Base-by-base conservation (phyloP, 2,329 filamentous ascomycete genomes). In the Eurotiales sp. region DNA sequence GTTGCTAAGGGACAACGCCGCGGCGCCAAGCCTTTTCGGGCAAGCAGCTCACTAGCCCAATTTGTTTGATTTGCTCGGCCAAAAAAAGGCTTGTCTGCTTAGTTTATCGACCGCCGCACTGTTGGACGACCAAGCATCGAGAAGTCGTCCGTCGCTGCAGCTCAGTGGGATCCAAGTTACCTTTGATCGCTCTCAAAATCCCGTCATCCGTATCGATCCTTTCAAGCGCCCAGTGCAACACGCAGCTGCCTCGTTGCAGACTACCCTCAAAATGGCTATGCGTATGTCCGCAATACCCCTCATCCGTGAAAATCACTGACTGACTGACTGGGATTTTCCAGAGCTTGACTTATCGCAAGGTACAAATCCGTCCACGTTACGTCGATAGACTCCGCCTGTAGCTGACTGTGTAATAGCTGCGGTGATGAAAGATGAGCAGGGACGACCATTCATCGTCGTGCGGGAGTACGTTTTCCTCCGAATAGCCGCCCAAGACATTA, bases 401-500 rank as follows among this genome's bases (percentile, higher is more conserved):
- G 34, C 47, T 50, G 12, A 50, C 2, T 11, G 6, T 8, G 22
- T 25, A 52, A 62, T 58, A 83, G 83, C 83, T 64, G 79, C 82
- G 72, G 75, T 99, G 72, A 84, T 96, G 79, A 96, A 96, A 79
- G 93, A 99, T 80, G 93, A 99, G 77, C 86, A 93, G 72, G 93
- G 93, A 56, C 84, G 93, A 68, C 93, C 93, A 34, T 99, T 99
- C 74, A 99, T 99, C 69, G 86, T 99, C 58, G 93, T 99, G 63
- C 83, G 93, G 85, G 93, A 99, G 90, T 95, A 81, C 63, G 88
- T 82, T 40, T n/a, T 45, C 27, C 47, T 25, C 40, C 27, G 14
- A 17, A 44, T 23, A 30, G 17, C 7, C n/a, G 40, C 5, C 30
- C 32, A 5, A 34, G 32, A 27, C 34, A 19, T 34, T n/a, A n/a